A percentile compares a stretch with the other conserved stretches of the same genome.
Evolutionary conservation across 805 yeast species (phyloP).

Genomic region (Nakazawaea laoshanensis): DNA sequence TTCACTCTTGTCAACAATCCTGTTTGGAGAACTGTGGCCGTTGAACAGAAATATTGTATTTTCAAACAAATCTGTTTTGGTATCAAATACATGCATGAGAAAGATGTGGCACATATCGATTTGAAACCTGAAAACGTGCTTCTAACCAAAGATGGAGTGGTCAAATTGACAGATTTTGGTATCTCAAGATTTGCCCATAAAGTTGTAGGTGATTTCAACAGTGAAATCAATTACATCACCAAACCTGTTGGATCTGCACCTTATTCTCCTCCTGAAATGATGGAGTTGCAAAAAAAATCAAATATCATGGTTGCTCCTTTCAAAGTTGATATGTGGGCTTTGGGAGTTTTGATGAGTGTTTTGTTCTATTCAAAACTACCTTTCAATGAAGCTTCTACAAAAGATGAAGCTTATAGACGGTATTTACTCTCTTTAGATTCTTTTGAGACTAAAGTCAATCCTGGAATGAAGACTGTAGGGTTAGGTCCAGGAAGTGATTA

Average conservation of each 20-base stretch:
- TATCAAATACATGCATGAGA: slow-evolving; percentile 50
- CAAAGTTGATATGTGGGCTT: slow-evolving; percentile 63
- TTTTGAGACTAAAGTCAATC: slow-evolving; percentile 25
- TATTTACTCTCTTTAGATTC: slow-evolving; percentile 40
- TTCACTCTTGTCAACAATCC: slow-evolving; percentile 44
- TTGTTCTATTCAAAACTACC: slow-evolving; percentile 53
- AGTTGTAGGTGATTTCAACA: slow-evolving; percentile 37
- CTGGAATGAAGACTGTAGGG: slow-evolving; percentile 37
- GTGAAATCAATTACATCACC: slow-evolving; percentile 26
- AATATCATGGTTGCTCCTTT: slow-evolving; percentile 39
- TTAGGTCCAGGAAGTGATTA: slow-evolving; percentile 68
- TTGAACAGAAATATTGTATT: slow-evolving; percentile 50
- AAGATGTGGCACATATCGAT: slow-evolving; percentile 66
- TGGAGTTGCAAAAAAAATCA: slow-evolving; percentile 33
- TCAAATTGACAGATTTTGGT: slow-evolving; percentile 72
- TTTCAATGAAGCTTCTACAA: slow-evolving; percentile 38
- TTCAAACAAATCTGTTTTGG: slow-evolving; percentile 66
- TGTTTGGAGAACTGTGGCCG: slow-evolving; percentile 48
- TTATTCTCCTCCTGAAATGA: slow-evolving; percentile 72
- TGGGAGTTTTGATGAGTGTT: slow-evolving; percentile 62
- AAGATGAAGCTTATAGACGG: slow-evolving; percentile 47
- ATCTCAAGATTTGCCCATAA: slow-evolving; percentile 59
- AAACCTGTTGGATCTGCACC: slow-evolving; percentile 75
- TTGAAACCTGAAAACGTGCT: slow-evolving; percentile 69
- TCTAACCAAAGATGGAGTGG: slow-evolving; percentile 48